A percentile compares a stretch with the other conserved stretches of the same genome.
Conservation (phyloP, 768 basidiomycete species). For the Trametes cinnabarina region DNA sequence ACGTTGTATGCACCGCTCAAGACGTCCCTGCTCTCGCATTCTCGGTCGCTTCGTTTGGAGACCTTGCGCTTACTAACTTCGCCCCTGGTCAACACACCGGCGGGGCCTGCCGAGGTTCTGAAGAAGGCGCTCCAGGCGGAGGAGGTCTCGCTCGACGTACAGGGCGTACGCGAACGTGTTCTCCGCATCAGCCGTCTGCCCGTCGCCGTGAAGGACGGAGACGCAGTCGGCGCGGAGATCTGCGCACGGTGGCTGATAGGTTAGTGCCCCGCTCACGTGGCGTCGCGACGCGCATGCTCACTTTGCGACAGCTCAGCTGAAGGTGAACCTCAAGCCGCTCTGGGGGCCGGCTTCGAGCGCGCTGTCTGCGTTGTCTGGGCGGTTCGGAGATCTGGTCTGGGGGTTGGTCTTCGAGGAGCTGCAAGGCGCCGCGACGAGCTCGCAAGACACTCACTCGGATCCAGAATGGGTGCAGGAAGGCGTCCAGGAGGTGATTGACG, state of each 20-base stretch:
- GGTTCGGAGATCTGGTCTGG: slow-evolving; percentile 78
- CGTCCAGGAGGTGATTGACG: slow-evolving; percentile 24
- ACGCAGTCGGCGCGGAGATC: slow-evolving; percentile 58
- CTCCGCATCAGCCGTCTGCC: slow-evolving; percentile 73
- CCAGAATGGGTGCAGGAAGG: slow-evolving; percentile 29
- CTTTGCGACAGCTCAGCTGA: slow-evolving; percentile 67
- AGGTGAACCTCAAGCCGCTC: slow-evolving; percentile 88
- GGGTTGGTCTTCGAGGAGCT: slow-evolving; percentile 62
- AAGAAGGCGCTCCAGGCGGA: slow-evolving; percentile 78
- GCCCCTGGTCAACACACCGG: slow-evolving; percentile 42
- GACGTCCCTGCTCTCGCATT: slow-evolving; percentile 67
- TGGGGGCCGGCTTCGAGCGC: slow-evolving; percentile 82
- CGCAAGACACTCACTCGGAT: background rate
- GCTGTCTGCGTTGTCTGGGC: slow-evolving; percentile 47
- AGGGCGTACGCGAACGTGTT: slow-evolving; percentile 82
- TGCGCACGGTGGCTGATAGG: slow-evolving; percentile 73
- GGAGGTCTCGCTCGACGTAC: slow-evolving; percentile 70
- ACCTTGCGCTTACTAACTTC: slow-evolving; percentile 64
- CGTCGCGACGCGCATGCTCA: background rate
- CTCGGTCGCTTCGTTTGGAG: slow-evolving; percentile 59
- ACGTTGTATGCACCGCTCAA: slow-evolving; percentile 54
- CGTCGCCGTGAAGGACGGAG: slow-evolving; percentile 54
- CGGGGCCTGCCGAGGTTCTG: slow-evolving; percentile 51
- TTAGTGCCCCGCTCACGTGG: slow-evolving; percentile 32
- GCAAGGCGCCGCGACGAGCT: slow-evolving; percentile 30